Evolutionary conservation across 345 rosid species (phyloP), one percentile per base, ranked within the genome.

Genomic region (Mercurialis annua): DNA sequence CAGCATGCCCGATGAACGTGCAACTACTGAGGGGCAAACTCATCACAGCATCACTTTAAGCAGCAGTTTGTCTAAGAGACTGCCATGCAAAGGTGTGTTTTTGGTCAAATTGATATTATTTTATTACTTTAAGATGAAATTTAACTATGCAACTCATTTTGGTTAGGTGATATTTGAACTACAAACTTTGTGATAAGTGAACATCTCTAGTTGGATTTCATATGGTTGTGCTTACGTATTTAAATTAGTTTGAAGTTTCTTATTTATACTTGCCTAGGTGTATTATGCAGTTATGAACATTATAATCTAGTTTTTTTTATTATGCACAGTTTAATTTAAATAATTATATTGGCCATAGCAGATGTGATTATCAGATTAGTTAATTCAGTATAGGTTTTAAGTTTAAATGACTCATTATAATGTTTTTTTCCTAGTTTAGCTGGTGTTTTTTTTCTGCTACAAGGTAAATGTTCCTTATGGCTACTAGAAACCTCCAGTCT

Each of bases 1-100:
- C 43, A 27, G 73, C 42, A 26, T 51, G 26, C 70, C 80, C 77
- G 83, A 78, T 52, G 76, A 76, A 54, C 67, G 73, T 46, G 65
- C 69, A 47, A 71, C 71, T 66, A 72, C 80, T 14, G 86, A 74
- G 75, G 73, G 67, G 29, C 58, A 77, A 64, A 49, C 77, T 60
- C 77, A 76, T 78, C 62, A 67, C 60, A 76, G 66, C 70, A 69
- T 69, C 74, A 65, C 68, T 44, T 75, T 87, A 6, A 69, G 77
- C 69, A 70, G 80, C 82, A 68, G 68, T 57, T 71, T 69, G 77
- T 70, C 77, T 73, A 74, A 68, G 77, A 81, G 79, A 71, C 78
- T 57, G 66, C 81, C 77, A 52, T 69, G 59, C 36, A 80, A 81
- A 83, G 89, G 89, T 87, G 26, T 59, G 78, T 51, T 58, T 46